These are phyloP conservation scores for Fusarium nelsonii DNA, from an alignment of 2,329 filamentous ascomycete genomes.

Conservation along the genomic window DNA sequence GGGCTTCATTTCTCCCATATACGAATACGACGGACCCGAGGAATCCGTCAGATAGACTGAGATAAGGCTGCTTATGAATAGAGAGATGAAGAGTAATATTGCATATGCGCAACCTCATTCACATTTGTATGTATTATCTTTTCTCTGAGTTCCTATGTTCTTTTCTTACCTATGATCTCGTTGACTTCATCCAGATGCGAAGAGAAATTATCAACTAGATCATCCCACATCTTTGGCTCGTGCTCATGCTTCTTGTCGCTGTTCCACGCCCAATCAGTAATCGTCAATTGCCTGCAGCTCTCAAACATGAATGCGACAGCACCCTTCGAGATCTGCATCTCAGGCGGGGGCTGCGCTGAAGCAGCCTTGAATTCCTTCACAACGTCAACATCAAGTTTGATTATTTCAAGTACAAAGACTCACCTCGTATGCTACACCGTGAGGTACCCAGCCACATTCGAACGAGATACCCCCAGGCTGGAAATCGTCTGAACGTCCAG, in stretches of 20 bases:
- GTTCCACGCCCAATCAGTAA: slow-evolving; percentile 45
- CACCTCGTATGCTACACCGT: slow-evolving; percentile 40
- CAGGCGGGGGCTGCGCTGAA: slow-evolving; percentile 32
- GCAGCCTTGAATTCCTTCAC: slow-evolving; percentile 41
- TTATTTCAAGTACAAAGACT: accelerated
- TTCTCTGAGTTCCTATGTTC: neutral
- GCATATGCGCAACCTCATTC: neutral
- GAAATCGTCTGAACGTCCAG: slow-evolving; percentile 41
- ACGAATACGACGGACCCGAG: slow-evolving; percentile 29
- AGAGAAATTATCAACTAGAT: slow-evolving; percentile 44
- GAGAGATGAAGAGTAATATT: neutral
- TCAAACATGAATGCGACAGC: slow-evolving; percentile 47
- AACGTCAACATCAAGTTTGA: neutral
- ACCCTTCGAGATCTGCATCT: slow-evolving; percentile 43
- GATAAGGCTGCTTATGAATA: neutral
- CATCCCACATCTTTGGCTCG: slow-evolving; percentile 47
- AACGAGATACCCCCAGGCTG: slow-evolving; percentile 38
- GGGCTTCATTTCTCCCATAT: neutral
- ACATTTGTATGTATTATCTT: neutral
- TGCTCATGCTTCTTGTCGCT: slow-evolving; percentile 46
- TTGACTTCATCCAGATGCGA: slow-evolving; percentile 40
- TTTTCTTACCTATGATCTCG: slow-evolving; percentile 25
- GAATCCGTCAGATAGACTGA: neutral
- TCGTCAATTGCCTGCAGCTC: slow-evolving; percentile 43
- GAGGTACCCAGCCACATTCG: slow-evolving; percentile 37